phyloP scores from a whole-genome alignment of 2,329 filamentous ascomycete species.

The Coniochaeta sp. region DNA sequence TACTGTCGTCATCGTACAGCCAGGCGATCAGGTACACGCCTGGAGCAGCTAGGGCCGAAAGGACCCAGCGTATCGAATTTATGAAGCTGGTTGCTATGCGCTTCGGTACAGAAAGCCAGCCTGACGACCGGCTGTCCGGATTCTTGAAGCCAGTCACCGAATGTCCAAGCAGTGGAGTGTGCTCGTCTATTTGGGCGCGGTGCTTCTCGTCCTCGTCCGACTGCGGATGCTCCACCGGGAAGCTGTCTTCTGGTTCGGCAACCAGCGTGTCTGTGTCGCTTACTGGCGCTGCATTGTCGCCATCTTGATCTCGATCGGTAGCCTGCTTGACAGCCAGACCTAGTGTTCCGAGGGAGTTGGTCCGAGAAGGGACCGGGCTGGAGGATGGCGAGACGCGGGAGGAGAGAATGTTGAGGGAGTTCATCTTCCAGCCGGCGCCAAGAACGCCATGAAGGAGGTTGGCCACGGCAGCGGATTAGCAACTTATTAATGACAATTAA shows the following conservation, averaged over 20 bases:
- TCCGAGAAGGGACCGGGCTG: conserved; percentile 48
- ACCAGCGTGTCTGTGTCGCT: conserved; percentile 21
- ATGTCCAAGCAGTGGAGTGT: conserved; percentile 55
- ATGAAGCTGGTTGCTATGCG: conserved; percentile 66
- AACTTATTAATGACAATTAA: conserved; percentile 6
- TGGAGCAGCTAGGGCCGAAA: conserved; percentile 72
- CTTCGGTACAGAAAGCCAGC: conserved; percentile 54
- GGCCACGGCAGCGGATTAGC: conserved; percentile 9
- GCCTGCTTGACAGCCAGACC: conserved; percentile 31
- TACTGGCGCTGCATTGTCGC: conserved; percentile 14
- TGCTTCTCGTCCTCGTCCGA: conserved; percentile 10
- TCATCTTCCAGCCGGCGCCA: conserved; percentile 62
- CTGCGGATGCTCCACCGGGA: conserved; percentile 21
- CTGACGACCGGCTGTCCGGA: conserved; percentile 26
- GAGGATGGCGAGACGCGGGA: conserved; percentile 64
- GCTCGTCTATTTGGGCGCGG: conserved; percentile 44
- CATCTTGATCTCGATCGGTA: conserved; percentile 26
- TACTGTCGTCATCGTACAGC: conserved; percentile 73
- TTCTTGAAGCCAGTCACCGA: not conserved
- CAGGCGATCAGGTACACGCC: conserved; percentile 75
- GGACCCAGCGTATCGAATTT: conserved; percentile 67
- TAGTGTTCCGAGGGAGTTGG: conserved; percentile 51
- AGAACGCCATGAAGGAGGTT: conserved; percentile 43
- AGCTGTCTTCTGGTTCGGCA: conserved; percentile 19
- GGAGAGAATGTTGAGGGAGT: conserved; percentile 92